These are phyloP conservation scores for Sporothrix curviconia DNA, from an alignment of 2,329 filamentous ascomycete species.

Conservation along the genomic window DNA sequence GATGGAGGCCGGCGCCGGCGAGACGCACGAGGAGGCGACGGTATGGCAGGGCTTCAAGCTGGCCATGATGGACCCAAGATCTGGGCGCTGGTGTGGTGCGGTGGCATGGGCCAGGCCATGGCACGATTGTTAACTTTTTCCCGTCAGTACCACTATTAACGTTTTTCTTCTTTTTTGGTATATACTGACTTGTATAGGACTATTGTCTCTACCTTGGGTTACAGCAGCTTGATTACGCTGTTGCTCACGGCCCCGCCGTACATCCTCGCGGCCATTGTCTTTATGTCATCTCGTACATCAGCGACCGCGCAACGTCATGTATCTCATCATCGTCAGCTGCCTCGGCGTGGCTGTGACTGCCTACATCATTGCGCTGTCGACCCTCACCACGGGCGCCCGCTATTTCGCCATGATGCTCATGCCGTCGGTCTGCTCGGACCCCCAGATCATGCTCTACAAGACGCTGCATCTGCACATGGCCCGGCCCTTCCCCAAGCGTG, in stretches of 20 bases:
- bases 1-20: constrained; percentile 32
- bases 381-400: constrained; percentile 31
- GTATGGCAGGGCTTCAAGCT: constrained; percentile 18
- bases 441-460: constrained; percentile 36
- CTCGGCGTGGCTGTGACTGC: constrained; percentile 29
- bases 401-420: constrained; percentile 39
- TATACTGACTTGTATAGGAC: too few species aligned
- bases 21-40: constrained; percentile 29
- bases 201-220: constrained; percentile 28
- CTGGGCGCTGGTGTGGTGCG: constrained; percentile 17
- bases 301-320: constrained; percentile 28
- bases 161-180: too few species aligned
- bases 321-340: constrained; percentile 30
- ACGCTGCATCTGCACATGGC: constrained; percentile 29
- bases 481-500: constrained; percentile 35
- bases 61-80: constrained; percentile 13
- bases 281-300: constrained; percentile 29
- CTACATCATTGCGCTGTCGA: constrained; percentile 34
- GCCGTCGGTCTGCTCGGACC: too few species aligned
- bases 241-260: constrained; percentile 43
- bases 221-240: constrained; percentile 33
- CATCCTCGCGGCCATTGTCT: constrained; percentile 31
- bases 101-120: constrained; percentile 31
- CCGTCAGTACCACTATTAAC: too few species aligned
- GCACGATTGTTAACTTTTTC: constrained; percentile 28